Base-by-base conservation (phyloP, 2,329 filamentous ascomycete species). In the Drechslerella dactyloides region DNA sequence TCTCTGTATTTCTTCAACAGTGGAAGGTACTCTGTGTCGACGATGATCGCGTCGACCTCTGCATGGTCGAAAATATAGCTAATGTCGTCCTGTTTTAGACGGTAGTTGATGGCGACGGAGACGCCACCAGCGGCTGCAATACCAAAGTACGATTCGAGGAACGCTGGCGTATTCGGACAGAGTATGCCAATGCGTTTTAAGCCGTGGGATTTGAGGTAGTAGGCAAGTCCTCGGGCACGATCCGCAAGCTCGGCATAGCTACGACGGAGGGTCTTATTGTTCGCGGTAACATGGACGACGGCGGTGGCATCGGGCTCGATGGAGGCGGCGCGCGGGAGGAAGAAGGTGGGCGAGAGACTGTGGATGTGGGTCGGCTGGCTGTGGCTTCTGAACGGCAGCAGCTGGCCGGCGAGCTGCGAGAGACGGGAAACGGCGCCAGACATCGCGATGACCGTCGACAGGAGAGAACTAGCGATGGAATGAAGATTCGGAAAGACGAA, bases 91-190 rank as follows among this genome's bases (percentile, higher is more conserved):
- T 85, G 82, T 79, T 94, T 94, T 51, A 97, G 82, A 1, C 89
- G 82, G 76, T 90, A 90, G 75, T 91, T 91, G 51, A 88, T 86
- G 1, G 84, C 85, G 81, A 74, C 75, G 11, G 48, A 75, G 21
- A 76, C 74, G 23, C 57, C 64, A 13, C 54, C 72, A 15, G 60
- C 37, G 42, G 69, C 78, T 83, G 88, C 88, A 75, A 97, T 89
- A 1, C 90, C 94, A 78, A 91, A 99, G 73, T 96, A 90, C 5
- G 87, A 86, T 81, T 97, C 93, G 27, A 99, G 83, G 77, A 97
- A 97, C 0, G 93, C 93, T 0, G 94, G 94, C 0, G 94, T 99
- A 79, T 99, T 99, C 1, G 94, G 90, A 7, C 87, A 88, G 10
- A 99, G 83, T 53, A 99, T 88, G 5, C 94, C 94, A 42, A 72